Percentiles rank a stretch among this genome's conserved stretches.
These are phyloP conservation scores for Dryas alaskensis DNA, from an alignment of 306 rosid genomes.

Conservation along the genomic window DNA sequence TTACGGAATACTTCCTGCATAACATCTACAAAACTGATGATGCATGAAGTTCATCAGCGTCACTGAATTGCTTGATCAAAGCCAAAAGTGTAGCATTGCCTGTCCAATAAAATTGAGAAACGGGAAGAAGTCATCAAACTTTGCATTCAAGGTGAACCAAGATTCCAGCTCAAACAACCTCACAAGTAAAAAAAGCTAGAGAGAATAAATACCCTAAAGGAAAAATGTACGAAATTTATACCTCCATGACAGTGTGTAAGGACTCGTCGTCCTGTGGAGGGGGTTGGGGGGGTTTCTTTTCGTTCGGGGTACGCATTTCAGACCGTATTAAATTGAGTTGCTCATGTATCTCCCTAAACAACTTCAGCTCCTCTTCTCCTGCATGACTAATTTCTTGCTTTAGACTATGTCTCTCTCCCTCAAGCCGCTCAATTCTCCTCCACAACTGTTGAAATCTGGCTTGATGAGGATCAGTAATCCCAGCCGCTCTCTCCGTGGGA, in stretches of 20 bases:
- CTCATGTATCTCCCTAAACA: conserved; percentile 69
- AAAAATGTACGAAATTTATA: conserved; percentile 21
- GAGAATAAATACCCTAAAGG: background rate
- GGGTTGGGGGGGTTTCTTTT: conserved; percentile 35
- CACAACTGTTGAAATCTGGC: conserved; percentile 52
- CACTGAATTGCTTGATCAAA: conserved; percentile 41
- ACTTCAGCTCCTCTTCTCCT: conserved; percentile 55
- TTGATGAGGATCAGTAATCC: conserved; percentile 34
- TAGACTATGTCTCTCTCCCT: conserved; percentile 40
- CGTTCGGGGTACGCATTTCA: conserved; percentile 50
- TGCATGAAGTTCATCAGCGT: conserved; percentile 18
- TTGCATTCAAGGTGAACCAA: background rate
- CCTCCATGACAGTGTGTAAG: conserved; percentile 58
- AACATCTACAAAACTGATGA: conserved; percentile 26
- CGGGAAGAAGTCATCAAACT: background rate
- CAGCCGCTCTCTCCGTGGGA: conserved; percentile 17
- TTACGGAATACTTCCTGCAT: conserved; percentile 22
- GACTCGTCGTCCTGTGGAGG: conserved; percentile 37
- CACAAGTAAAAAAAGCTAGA: too few species aligned
- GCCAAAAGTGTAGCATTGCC: conserved; percentile 95
- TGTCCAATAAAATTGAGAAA: conserved; percentile 44
- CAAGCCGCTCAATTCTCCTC: conserved; percentile 60
- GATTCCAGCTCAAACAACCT: background rate
- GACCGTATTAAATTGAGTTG: conserved; percentile 50
- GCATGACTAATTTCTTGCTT: conserved; percentile 54